These are phyloP conservation scores for Spencermartinsiella europaea DNA, from an alignment of 805 yeast genomes.

Conservation along the genomic window DNA sequence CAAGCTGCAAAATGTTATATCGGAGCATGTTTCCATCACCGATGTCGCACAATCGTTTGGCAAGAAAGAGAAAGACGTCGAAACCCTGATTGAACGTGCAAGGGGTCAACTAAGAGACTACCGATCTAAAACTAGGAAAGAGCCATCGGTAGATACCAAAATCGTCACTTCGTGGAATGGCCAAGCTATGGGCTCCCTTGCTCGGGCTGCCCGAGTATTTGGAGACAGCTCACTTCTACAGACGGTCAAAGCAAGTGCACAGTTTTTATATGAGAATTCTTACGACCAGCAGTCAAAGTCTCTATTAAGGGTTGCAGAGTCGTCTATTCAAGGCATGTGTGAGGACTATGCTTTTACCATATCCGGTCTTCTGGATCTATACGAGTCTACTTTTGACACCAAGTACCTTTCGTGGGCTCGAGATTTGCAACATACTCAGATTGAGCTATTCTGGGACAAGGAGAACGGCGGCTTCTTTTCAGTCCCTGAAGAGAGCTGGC, in stretches of 20 bases:
- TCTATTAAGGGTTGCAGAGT: slow-evolving; percentile 20
- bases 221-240: slow-evolving; percentile 19
- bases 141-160: slow-evolving; percentile 33
- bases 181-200: slow-evolving; percentile 33
- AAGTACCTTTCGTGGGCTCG: slow-evolving; percentile 29
- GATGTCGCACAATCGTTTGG: slow-evolving; percentile 35
- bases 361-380: slow-evolving; percentile 33
- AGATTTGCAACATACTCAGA: slow-evolving; percentile 30
- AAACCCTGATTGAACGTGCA: slow-evolving; percentile 23
- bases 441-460: slow-evolving; percentile 30
- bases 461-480: slow-evolving; percentile 31
- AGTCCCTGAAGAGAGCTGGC: slow-evolving; percentile 21
- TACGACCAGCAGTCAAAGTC: slow-evolving; percentile 20
- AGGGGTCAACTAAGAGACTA: slow-evolving; percentile 21
- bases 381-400: slow-evolving; percentile 28
- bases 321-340: slow-evolving; percentile 25
- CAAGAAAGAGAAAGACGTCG: slow-evolving; percentile 20
- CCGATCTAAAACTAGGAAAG: slow-evolving; percentile 22
- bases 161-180: slow-evolving; percentile 36
- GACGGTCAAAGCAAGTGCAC: slow-evolving; percentile 27
- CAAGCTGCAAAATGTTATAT: slow-evolving; percentile 30
- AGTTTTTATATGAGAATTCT: slow-evolving; percentile 19
- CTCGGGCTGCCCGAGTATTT: slow-evolving; percentile 27
- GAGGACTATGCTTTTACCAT: slow-evolving; percentile 37
- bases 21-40: slow-evolving; percentile 19